Conservation (phyloP, 805 yeast genomes). For the Teunomyces pallodes region DNA sequence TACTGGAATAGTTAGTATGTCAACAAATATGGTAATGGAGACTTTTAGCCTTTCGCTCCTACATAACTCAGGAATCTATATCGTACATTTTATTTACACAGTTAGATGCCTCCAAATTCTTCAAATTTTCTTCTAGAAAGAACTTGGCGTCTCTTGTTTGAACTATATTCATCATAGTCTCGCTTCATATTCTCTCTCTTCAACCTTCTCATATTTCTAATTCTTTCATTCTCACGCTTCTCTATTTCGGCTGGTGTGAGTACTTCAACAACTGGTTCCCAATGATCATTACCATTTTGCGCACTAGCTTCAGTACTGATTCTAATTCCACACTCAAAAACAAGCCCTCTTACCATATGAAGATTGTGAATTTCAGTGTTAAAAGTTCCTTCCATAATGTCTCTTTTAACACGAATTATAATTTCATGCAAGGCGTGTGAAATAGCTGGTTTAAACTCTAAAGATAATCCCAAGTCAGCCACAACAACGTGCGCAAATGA, state of each 20-base stretch:
- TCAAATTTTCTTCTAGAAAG: conserved; percentile 51
- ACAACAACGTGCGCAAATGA: conserved; percentile 79
- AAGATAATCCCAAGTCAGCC: conserved; percentile 74
- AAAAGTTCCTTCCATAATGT: conserved; percentile 62
- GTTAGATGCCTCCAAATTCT: conserved; percentile 30
- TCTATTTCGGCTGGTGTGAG: conserved; percentile 92
- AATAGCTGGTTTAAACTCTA: conserved; percentile 88
- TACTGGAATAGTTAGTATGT: background rate
- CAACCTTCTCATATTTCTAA: conserved; percentile 83
- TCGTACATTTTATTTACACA: background rate
- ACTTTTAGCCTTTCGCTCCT: background rate
- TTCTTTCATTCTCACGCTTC: conserved; percentile 91
- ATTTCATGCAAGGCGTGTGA: conserved; percentile 84
- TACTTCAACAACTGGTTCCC: conserved; percentile 87
- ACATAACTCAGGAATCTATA: background rate
- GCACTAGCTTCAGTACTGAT: conserved; percentile 58
- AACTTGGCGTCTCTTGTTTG: conserved; percentile 34
- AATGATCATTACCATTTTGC: conserved; percentile 73
- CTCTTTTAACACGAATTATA: conserved; percentile 71
- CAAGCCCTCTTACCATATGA: conserved; percentile 41
- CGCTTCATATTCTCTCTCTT: conserved; percentile 87
- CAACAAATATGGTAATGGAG: no score
- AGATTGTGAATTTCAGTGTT: conserved; percentile 42
- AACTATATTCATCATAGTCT: conserved; percentile 38
- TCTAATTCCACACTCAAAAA: conserved; percentile 43